phyloP scores from a whole-genome alignment of 2,329 filamentous ascomycete genomes.

The Penicillium sumatraense region DNA sequence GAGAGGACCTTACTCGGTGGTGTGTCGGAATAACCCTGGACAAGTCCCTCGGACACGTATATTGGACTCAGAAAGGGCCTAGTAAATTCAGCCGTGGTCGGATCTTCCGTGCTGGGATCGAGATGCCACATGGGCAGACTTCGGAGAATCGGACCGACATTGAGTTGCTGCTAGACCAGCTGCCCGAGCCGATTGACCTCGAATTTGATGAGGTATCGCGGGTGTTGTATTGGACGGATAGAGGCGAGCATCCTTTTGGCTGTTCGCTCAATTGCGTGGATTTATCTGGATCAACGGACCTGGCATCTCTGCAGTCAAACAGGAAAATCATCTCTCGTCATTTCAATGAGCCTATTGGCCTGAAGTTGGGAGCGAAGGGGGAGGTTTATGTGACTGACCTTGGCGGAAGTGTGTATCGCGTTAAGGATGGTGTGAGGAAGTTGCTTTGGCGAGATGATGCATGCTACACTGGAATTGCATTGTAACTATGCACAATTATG shows the following conservation, averaged over 20 bases:
- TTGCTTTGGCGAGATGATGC: too few species aligned
- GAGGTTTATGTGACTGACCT: too few species aligned
- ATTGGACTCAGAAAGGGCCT: constrained; percentile 65
- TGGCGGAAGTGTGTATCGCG: too few species aligned
- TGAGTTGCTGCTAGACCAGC: constrained; percentile 45
- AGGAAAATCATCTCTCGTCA: too few species aligned
- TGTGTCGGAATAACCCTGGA: constrained; percentile 62
- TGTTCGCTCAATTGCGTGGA: background rate
- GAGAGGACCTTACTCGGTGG: constrained; percentile 48
- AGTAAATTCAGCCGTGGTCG: constrained; percentile 57
- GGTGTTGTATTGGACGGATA: constrained; percentile 64
- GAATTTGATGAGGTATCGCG: constrained; percentile 54
- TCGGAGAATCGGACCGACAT: constrained; percentile 47
- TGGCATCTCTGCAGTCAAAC: background rate
- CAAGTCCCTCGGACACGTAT: constrained; percentile 50
- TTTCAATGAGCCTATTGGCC: too few species aligned
- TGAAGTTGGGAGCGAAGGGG: too few species aligned
- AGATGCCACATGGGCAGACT: constrained; percentile 40
- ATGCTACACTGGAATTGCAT: too few species aligned
- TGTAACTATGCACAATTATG: too few species aligned
- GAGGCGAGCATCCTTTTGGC: constrained; percentile 58
- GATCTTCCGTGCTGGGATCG: constrained; percentile 57
- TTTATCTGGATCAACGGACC: too few species aligned
- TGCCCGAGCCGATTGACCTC: constrained; percentile 64
- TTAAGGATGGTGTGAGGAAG: too few species aligned